phyloP scores from a whole-genome alignment of 179 eudicot genomes.

The Pouteria campechiana region DNA sequence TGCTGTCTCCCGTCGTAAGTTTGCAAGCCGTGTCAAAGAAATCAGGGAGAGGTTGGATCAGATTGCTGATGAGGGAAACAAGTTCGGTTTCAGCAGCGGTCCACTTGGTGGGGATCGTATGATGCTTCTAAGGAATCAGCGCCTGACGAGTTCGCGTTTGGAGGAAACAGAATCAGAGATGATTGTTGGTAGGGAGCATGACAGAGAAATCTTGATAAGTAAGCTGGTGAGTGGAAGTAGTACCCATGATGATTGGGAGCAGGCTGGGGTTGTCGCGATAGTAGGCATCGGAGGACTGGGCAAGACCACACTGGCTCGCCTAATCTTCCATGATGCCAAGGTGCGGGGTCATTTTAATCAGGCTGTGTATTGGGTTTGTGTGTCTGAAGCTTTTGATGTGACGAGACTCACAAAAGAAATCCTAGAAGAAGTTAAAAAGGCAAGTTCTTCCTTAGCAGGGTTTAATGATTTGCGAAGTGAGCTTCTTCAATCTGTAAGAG shows the following conservation, averaged over 20 bases:
- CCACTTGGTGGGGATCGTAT: no score
- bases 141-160: no score
- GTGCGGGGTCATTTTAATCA: slow-evolving; percentile 1
- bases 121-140: no score
- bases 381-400: slow-evolving; percentile 13
- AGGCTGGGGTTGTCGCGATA: slow-evolving; percentile 3
- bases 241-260: no score
- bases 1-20: no score
- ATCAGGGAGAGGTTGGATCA: no score
- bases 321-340: slow-evolving; percentile 2
- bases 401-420: slow-evolving; percentile 6
- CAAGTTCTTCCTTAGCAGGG: background rate
- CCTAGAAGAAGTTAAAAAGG: background rate
- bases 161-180: background rate
- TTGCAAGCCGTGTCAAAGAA: no score
- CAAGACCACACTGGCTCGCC: slow-evolving; percentile 15
- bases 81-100: no score
- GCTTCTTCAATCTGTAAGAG: background rate
- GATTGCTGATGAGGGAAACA: no score
- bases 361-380: slow-evolving; percentile 12
- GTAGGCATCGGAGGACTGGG: slow-evolving; percentile 12
- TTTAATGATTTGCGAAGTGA: slow-evolving; percentile 1
- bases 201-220: background rate
- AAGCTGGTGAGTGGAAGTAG: background rate
- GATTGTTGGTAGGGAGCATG: background rate